Evolutionary conservation across 2,329 filamentous ascomycete species (phyloP), one percentile per base, ranked within the genome.

Genomic region (Pseudogymnoascus sp.): DNA sequence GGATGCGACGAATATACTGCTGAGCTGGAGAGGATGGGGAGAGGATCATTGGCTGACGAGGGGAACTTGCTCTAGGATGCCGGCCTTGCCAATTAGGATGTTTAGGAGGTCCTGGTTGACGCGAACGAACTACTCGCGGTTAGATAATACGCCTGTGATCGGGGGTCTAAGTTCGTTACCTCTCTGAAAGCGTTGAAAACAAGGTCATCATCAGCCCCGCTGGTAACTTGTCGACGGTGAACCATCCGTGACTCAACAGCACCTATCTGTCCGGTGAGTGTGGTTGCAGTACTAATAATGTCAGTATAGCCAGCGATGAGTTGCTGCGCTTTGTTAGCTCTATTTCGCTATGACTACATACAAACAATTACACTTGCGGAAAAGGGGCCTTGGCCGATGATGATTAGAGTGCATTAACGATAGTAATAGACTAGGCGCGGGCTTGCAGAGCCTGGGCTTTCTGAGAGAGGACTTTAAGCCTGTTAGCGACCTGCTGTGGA

Each of bases 61-160:
- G 2, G 71, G 72, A 2, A 73, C 59, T 0, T 60, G 61, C 0
- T 8, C 60, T 47, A 74, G 64, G 4, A 74, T 57, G 2, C 70
- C 70, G 18, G 71, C 64, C 64, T 74, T 75, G 57, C 70, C 70
- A 60, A 73, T 74, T 2, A 75, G 62, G 25, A 72, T 72, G 35
- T 72, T 71, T 11, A 74, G 66, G 7, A 74, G 65, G 1, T 18
- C 59, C 62, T 74, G 70, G 35, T 74, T 71, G 7, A 72, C 66
- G 6, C 57, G 11, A 25, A 70, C 69, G 22, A 74, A 73, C 61
- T 69, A 43, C 47, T 16, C 11, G 30, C 6, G 28, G 14, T 16
- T 59, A 39, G 38, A 5, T 38, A 18, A 41, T 22, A 14, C 20
- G n/a, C 18, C 8, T 5, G 20, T 25, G 11, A 28, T 4, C 4